Percentiles rank a stretch among this genome's conserved stretches.
Conservation (phyloP, 192 early-diverging fungal species). For the Mortierella alpina region DNA sequence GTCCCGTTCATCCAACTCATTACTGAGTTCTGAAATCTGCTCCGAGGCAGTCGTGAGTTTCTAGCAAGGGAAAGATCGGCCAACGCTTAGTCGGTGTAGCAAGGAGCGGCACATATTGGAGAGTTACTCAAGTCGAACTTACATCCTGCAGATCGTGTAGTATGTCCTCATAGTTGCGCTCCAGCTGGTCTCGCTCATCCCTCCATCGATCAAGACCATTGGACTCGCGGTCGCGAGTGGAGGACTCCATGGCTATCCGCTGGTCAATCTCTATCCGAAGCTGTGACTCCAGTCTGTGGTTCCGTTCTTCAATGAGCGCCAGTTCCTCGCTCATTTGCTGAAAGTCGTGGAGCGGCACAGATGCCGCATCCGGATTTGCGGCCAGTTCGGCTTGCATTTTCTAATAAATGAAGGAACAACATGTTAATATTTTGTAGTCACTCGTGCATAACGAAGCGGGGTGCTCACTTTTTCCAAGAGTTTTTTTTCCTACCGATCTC, state of each 20-base stretch:
- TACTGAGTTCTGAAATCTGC: slow-evolving; percentile 42
- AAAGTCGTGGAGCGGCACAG: slow-evolving; percentile 23
- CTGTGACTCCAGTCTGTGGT: slow-evolving; percentile 27
- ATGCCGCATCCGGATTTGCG: slow-evolving; percentile 1
- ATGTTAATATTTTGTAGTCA: not conserved
- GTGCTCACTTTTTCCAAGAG: not conserved
- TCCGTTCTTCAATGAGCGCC: slow-evolving; percentile 23
- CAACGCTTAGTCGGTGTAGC: not conserved
- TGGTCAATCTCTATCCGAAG: slow-evolving; percentile 34
- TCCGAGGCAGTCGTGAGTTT: slow-evolving; percentile 37
- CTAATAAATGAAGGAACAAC: not conserved
- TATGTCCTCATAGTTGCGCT: slow-evolving; percentile 21
- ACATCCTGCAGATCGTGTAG: slow-evolving; percentile 54
- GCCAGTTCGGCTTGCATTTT: slow-evolving; percentile 25
- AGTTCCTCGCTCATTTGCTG: slow-evolving; percentile 29
- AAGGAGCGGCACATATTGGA: too few species aligned
- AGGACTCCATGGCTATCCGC: slow-evolving; percentile 8
- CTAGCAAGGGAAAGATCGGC: slow-evolving; percentile 5
- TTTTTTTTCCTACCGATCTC: slow-evolving; percentile 25
- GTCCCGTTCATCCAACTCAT: slow-evolving; percentile 53
- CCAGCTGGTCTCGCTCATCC: slow-evolving; percentile 27
- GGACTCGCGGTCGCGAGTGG: slow-evolving; percentile 4
- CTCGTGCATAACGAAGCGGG: too few species aligned
- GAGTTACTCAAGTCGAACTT: not conserved
- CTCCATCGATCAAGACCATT: slow-evolving; percentile 25